Percentiles rank a stretch among this genome's conserved stretches.
Evolutionary conservation across 2,329 filamentous ascomycete genomes (phyloP).

Genomic region (Diaporthe sp.): DNA sequence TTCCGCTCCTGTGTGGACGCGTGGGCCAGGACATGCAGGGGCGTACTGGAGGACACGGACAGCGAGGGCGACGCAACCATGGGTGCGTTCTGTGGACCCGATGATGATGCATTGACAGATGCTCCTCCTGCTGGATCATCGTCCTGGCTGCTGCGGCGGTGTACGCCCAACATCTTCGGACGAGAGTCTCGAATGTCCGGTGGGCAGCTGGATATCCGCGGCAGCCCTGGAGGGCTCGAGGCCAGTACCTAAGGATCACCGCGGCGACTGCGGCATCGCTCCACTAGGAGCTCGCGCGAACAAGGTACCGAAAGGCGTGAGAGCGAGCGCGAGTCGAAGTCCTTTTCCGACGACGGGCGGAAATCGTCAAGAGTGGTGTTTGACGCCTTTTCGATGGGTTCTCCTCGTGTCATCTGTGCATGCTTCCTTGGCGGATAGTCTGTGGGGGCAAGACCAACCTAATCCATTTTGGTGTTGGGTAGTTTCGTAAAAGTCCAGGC

Average conservation of each 20-base stretch:
- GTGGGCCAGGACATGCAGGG: slow-evolving; percentile 21
- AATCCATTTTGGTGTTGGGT: slow-evolving; percentile 4
- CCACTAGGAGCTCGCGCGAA: background rate
- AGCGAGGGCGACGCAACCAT: slow-evolving; percentile 18
- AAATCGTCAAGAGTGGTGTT: slow-evolving; percentile 13
- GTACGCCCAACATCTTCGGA: slow-evolving; percentile 17
- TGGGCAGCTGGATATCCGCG: background rate
- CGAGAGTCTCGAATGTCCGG: background rate
- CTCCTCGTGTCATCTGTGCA: slow-evolving; percentile 16
- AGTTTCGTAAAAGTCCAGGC: slow-evolving; percentile 16
- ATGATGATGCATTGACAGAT: background rate
- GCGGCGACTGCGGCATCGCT: background rate
- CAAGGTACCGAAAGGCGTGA: background rate
- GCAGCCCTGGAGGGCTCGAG: background rate
- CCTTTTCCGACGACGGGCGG: slow-evolving; percentile 14
- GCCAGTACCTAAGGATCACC: background rate
- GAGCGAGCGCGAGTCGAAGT: background rate
- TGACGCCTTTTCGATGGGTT: slow-evolving; percentile 6
- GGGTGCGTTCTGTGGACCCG: background rate
- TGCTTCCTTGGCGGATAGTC: background rate
- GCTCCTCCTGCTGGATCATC: background rate
- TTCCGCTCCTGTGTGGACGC: slow-evolving; percentile 20
- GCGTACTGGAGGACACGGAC: slow-evolving; percentile 11
- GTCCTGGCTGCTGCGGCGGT: slow-evolving; percentile 18
- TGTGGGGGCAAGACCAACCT: background rate